These are phyloP conservation scores for Melastoma candidum DNA, from an alignment of 441 rosid species.

Conservation along the genomic window DNA sequence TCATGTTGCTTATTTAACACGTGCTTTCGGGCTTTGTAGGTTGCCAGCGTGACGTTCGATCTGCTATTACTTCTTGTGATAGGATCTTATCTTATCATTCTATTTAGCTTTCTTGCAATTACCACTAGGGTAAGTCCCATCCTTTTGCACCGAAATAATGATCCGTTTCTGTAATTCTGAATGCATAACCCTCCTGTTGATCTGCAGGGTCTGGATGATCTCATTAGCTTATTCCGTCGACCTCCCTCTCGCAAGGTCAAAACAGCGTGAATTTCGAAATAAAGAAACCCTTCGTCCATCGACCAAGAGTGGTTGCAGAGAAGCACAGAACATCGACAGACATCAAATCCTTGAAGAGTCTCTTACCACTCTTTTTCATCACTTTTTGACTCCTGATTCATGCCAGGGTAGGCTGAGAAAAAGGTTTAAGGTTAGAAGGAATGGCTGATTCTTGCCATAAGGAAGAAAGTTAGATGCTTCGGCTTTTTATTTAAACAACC, in stretches of 20 bases:
- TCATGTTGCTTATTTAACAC: constrained; percentile 9
- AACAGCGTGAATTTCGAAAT: constrained; percentile 35
- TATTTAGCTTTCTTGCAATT: constrained; percentile 87
- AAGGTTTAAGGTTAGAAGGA: too few relatives aligned
- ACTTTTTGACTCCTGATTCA: too few relatives aligned
- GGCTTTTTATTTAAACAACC: too few relatives aligned
- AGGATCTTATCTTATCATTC: constrained; percentile 82
- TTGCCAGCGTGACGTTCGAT: constrained; percentile 88
- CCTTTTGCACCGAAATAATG: not conserved
- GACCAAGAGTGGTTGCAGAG: too few relatives aligned
- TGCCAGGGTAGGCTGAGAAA: too few relatives aligned
- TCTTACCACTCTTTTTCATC: too few relatives aligned
- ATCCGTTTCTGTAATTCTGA: not conserved
- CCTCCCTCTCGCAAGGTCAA: constrained; percentile 87
- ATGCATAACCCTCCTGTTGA: not conserved
- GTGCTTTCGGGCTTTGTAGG: constrained; percentile 25
- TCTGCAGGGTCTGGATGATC: constrained; percentile 81
- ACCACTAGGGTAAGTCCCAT: constrained; percentile 67
- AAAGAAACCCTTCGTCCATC: too few relatives aligned
- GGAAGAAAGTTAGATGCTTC: too few relatives aligned
- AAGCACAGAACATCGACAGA: too few relatives aligned
- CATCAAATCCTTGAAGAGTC: too few relatives aligned
- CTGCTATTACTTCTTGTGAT: constrained; percentile 79
- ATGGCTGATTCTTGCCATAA: too few relatives aligned
- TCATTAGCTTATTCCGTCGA: constrained; percentile 85